A percentile compares a stretch with the other conserved stretches of the same genome.
These are phyloP conservation scores for Bisporella sp. DNA, from an alignment of 2,329 filamentous ascomycete genomes.

Conservation along the genomic window DNA sequence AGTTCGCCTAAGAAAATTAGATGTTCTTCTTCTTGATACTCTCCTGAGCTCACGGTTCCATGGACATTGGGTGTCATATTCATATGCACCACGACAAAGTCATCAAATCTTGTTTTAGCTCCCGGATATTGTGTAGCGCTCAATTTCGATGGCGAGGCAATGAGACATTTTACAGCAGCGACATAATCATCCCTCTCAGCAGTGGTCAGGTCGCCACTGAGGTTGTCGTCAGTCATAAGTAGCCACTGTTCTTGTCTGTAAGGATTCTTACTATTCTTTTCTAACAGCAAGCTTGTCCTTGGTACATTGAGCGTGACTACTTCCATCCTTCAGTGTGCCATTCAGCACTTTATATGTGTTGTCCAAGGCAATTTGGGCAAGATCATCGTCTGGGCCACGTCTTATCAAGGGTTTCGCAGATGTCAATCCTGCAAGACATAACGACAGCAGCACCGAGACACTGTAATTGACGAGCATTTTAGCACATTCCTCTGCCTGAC, in stretches of 20 bases:
- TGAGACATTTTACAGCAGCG: constrained; percentile 30
- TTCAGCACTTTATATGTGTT: constrained; percentile 13
- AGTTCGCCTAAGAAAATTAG: constrained; percentile 15
- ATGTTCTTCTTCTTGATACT: background rate
- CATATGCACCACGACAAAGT: constrained; percentile 30
- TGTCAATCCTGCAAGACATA: no score
- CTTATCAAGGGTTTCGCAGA: background rate
- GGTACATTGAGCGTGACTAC: constrained; percentile 6
- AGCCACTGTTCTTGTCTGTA: background rate
- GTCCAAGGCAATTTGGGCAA: constrained; percentile 9
- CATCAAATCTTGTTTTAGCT: constrained; percentile 25
- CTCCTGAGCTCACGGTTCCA: constrained; percentile 4
- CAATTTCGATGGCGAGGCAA: constrained; percentile 23
- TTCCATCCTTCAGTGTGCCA: constrained; percentile 11
- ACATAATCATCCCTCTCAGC: constrained; percentile 24
- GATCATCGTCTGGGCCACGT: constrained; percentile 7
- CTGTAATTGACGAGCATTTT: no score
- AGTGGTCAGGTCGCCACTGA: constrained; percentile 5
- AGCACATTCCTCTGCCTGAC: no score
- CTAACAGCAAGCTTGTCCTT: background rate
- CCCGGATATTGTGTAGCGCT: constrained; percentile 19
- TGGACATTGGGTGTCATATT: constrained; percentile 22
- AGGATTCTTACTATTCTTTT: background rate
- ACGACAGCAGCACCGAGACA: no score
- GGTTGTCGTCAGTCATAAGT: background rate